Evolutionary conservation across 106 monocot species (phyloP), one percentile per base, ranked within the genome.

Genomic region (Allium sativum): DNA sequence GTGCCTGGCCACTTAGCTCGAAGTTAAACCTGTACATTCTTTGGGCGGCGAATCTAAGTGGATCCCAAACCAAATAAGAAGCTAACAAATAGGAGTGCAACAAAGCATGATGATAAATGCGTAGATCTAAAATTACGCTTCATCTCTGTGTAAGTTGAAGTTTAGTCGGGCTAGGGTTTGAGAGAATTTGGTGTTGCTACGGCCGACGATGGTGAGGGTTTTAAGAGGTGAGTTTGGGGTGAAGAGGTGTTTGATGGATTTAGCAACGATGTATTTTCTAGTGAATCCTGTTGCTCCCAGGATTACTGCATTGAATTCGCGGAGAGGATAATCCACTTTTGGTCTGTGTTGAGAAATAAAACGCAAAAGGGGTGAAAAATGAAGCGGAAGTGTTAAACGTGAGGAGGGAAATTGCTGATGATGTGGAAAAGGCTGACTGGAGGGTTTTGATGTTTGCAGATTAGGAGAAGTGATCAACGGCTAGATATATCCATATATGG

Each of bases 201-300:
- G 84, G 22, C 96, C 96, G 64, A 89, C 93, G 45, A 94, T 80
- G 53, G 96, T 87, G 52, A 96, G 65, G 66, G 87, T 59, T 60
- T 56, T 63, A 59, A 83, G 62, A 10, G 85, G 85, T 56, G 72
- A 75, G 11, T 48, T 20, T 21, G 86, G 78, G 40, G 62, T 14
- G 44, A 58, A 55, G 66, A 89, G 78, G 74, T 83, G 83, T 61
- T 83, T 89, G 21, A 94, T 76, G 40, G 89, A 64, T 68, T 94
- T 89, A 7, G 82, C 66, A 46, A 94, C 42, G n/a, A 89, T 89
- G 76, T 86, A 79, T 65, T 83, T 89, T 9, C 93, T 89, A 0
- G 93, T 94, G 81, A 94, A 94, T 45, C 93, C 93, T 12, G 93
- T 89, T 10, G 93, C 93, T 18, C 93, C 89, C 45, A 89, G 68